Conservation (phyloP, 2,329 filamentous ascomycete species). For the Aureobasidium namibiae region DNA sequence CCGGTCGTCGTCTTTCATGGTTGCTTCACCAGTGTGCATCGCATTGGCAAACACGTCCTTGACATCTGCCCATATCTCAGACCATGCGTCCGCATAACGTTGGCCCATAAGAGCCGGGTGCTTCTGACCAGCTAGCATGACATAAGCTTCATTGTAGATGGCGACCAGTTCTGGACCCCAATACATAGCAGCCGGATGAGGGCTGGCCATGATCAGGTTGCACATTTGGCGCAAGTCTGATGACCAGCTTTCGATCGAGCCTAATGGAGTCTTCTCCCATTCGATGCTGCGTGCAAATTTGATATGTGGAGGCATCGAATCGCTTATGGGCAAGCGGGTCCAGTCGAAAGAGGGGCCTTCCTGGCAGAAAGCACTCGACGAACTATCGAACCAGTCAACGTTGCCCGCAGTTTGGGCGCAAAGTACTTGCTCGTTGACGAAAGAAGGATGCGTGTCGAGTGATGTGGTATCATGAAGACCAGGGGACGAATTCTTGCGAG, state of each 20-base stretch:
- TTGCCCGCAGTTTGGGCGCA: conserved; percentile 30
- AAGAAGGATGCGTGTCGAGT: not conserved
- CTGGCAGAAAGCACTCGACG: conserved; percentile 17
- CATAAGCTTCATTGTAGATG: conserved; percentile 67
- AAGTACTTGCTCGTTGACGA: conserved; percentile 34
- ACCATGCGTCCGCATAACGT: conserved; percentile 60
- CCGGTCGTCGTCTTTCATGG: conserved; percentile 76
- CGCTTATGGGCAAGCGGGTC: conserved; percentile 60
- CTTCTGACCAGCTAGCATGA: conserved; percentile 64
- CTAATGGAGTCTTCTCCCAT: conserved; percentile 65
- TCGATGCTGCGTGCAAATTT: conserved; percentile 63
- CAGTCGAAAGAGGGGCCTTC: conserved; percentile 62
- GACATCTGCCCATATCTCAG: conserved; percentile 66
- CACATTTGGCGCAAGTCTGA: conserved; percentile 67
- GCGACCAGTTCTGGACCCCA: conserved; percentile 64
- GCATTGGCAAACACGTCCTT: conserved; percentile 61
- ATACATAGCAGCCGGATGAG: conserved; percentile 61
- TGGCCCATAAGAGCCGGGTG: conserved; percentile 70
- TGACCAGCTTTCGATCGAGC: conserved; percentile 67
- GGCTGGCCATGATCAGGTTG: conserved; percentile 72
- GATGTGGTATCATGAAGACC: conserved; percentile 15
- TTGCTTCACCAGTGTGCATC: conserved; percentile 62
- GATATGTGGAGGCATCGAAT: conserved; percentile 61
- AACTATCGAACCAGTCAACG: conserved; percentile 24
- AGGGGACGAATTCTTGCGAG: not conserved